Evolutionary conservation across 306 rosid species (phyloP).

Genomic region (Cicer yamashitae): DNA sequence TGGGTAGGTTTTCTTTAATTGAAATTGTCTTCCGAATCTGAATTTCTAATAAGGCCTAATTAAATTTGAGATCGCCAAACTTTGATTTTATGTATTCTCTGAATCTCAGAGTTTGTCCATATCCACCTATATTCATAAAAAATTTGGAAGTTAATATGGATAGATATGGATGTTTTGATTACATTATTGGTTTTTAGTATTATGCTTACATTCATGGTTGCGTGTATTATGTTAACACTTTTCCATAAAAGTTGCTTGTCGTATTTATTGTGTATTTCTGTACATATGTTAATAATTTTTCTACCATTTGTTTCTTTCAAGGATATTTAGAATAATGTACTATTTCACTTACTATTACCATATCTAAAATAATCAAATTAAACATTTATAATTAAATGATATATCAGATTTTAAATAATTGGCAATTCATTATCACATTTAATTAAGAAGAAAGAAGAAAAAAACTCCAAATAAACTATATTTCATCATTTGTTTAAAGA

Average conservation of each 20-base stretch:
- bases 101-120: constrained; percentile 42
- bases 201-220: constrained; percentile 38
- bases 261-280: constrained; percentile 7
- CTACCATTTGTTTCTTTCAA: constrained; percentile 4
- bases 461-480: not conserved
- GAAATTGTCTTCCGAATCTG: constrained; percentile 31
- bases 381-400: not conserved
- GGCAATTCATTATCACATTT: not conserved
- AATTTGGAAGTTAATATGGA: constrained; percentile 36
- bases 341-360: not conserved
- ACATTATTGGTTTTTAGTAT: constrained; percentile 43
- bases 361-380: not conserved
- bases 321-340: not conserved
- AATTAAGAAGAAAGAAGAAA: not conserved
- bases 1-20: constrained; percentile 38
- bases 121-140: constrained; percentile 36
- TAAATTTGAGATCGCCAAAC: constrained; percentile 29
- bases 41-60: constrained; percentile 45
- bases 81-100: constrained; percentile 33
- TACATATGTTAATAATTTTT: not conserved
- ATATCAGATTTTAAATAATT: not conserved
- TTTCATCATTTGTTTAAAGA: not conserved
- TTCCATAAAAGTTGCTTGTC: constrained; percentile 16
- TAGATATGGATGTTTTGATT: constrained; percentile 40
- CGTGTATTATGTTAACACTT: constrained; percentile 43